These are phyloP conservation scores for Scheffersomyces parashehatae DNA, from an alignment of 1,139 yeast species.

Conservation along the genomic window DNA sequence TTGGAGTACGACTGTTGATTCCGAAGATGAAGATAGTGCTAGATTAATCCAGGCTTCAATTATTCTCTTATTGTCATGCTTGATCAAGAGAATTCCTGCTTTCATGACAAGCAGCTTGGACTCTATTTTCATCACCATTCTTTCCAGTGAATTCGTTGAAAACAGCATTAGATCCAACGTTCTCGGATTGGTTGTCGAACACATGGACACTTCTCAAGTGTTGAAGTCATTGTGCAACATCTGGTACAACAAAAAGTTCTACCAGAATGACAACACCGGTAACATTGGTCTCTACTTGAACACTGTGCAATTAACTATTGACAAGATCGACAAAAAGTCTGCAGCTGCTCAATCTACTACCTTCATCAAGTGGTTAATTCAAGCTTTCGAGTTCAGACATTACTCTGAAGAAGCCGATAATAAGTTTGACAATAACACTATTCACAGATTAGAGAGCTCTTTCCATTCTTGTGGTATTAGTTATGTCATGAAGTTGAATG, in stretches of 20 bases:
- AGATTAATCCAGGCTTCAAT: constrained; percentile 62
- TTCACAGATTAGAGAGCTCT: constrained; percentile 77
- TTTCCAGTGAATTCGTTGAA: constrained; percentile 59
- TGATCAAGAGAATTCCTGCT: constrained; percentile 82
- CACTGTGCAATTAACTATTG: constrained; percentile 64
- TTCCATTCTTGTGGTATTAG: constrained; percentile 72
- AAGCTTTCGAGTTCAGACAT: constrained; percentile 66
- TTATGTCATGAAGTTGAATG: constrained; percentile 88
- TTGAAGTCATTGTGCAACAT: constrained; percentile 60
- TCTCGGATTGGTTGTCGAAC: constrained; percentile 63
- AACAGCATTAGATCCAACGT: constrained; percentile 63
- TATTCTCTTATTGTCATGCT: constrained; percentile 69
- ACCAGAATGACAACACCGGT: constrained; percentile 43
- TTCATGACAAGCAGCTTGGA: constrained; percentile 73
- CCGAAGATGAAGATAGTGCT: constrained; percentile 23
- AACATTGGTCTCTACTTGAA: constrained; percentile 73
- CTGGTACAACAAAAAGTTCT: constrained; percentile 51
- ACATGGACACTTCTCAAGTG: constrained; percentile 66
- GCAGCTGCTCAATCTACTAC: constrained; percentile 70
- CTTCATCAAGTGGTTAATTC: constrained; percentile 70
- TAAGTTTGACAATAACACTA: constrained; percentile 67
- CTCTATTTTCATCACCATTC: constrained; percentile 57
- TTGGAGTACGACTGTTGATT: constrained; percentile 37
- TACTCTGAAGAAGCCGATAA: constrained; percentile 37
- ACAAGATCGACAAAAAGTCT: constrained; percentile 67